Percentiles rank a stretch among this genome's conserved stretches.
Evolutionary conservation across 108 stramenopile genomes (phyloP).

Genomic region (Fragilariopsis cylindrus): DNA sequence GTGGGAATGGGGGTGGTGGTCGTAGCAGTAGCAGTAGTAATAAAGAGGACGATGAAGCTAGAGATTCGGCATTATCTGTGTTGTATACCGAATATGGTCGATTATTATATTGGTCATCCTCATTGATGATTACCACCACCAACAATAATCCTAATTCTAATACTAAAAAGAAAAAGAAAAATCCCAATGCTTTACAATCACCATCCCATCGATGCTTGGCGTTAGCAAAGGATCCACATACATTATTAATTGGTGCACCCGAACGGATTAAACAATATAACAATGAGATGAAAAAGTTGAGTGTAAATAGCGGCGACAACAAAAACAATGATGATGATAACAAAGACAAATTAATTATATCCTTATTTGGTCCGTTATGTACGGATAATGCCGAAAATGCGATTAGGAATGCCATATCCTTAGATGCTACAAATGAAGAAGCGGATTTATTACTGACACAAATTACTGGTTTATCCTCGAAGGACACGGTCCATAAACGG

Average conservation of each 20-base stretch:
- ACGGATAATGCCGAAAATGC: conserved; percentile 67
- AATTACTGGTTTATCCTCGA: conserved; percentile 18
- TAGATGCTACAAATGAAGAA: conserved; percentile 51
- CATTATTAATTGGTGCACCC: conserved; percentile 57
- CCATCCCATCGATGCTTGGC: conserved; percentile 23
- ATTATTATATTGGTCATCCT: not conserved
- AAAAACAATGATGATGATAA: not conserved
- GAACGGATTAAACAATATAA: conserved; percentile 7
- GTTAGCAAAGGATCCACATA: conserved; percentile 52
- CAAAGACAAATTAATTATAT: conserved; percentile 19
- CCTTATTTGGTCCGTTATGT: conserved; percentile 41
- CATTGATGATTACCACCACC: not conserved
- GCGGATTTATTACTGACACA: conserved; percentile 51
- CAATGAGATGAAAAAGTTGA: not conserved
- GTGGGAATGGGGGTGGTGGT: not conserved
- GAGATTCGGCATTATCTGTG: conserved; percentile 43
- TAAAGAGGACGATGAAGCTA: conserved; percentile 16
- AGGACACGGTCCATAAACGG: conserved; percentile 38
- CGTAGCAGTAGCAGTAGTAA: not conserved
- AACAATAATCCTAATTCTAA: no score
- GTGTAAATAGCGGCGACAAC: no score
- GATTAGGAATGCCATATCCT: conserved; percentile 55
- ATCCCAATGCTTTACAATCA: conserved; percentile 24
- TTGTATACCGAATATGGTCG: conserved; percentile 63
- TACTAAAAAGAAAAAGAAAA: no score